Percentiles rank a stretch among this genome's conserved stretches.
Evolutionary conservation across 352 stramenopile species (phyloP).

Genomic region (Phytophthora fragariaefolia): DNA sequence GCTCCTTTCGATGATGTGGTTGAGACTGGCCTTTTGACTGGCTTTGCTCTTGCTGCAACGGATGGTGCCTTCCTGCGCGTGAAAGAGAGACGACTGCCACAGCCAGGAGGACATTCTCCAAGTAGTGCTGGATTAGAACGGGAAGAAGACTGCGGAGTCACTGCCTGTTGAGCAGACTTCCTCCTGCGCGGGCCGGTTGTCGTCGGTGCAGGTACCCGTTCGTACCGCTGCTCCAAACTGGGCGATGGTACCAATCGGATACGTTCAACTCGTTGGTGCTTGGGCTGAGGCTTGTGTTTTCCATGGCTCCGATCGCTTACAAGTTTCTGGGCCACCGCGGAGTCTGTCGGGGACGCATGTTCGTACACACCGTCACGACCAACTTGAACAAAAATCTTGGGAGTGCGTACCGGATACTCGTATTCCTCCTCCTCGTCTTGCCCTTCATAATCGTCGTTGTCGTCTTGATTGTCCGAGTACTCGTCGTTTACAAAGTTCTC

Average conservation of each 20-base stretch:
- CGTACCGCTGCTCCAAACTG: constrained; percentile 52
- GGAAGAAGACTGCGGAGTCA: constrained; percentile 7
- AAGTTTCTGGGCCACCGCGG: constrained; percentile 47
- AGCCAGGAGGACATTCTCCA: constrained; percentile 34
- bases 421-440: constrained; percentile 30
- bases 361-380: constrained; percentile 48
- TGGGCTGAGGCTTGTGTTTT: constrained; percentile 30
- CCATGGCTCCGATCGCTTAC: constrained; percentile 34
- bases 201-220: constrained; percentile 44
- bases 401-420: constrained; percentile 41
- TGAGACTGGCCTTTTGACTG: constrained; percentile 17
- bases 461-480: constrained; percentile 39
- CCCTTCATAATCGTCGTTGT: constrained; percentile 29
- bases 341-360: constrained; percentile 32
- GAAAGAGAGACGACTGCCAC: constrained; percentile 34
- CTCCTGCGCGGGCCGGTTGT: constrained; percentile 19
- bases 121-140: constrained; percentile 3
- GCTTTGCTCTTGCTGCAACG: constrained; percentile 14
- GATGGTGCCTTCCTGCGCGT: constrained; percentile 26
- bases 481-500: constrained; percentile 25
- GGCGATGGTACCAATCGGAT: constrained; percentile 57
- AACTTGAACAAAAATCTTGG: constrained; percentile 61
- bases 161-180: constrained; percentile 21
- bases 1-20: constrained; percentile 27
- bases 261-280: constrained; percentile 48